These are phyloP conservation scores for Trichoderma sp. DNA, from an alignment of 2,329 filamentous ascomycete species.

Conservation along the genomic window DNA sequence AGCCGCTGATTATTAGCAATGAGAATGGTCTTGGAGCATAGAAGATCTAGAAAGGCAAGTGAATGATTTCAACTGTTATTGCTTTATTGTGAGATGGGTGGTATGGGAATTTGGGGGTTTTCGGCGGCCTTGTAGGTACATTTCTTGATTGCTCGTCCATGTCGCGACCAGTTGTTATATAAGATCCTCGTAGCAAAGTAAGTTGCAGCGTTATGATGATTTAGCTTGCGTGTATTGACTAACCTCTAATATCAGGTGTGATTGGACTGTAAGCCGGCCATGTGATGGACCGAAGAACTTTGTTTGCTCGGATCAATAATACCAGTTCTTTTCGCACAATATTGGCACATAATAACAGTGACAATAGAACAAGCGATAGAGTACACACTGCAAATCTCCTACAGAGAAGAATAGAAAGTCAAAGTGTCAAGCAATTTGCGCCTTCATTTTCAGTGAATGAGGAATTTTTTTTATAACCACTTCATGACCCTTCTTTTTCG, in stretches of 20 bases:
- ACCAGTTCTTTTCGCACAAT: no score
- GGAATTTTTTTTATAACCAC: not conserved
- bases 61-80: not conserved
- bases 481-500: not conserved
- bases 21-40: not conserved
- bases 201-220: not conserved
- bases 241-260: no score
- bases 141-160: not conserved
- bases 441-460: not conserved
- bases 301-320: no score
- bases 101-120: no score
- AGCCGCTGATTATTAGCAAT: not conserved
- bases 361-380: not conserved
- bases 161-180: not conserved
- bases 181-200: not conserved
- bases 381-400: not conserved
- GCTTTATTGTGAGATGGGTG: no score
- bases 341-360: no score
- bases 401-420: not conserved
- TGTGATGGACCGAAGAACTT: no score
- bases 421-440: not conserved
- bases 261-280: no score
- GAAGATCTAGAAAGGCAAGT: not conserved
- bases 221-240: not conserved
- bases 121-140: not conserved